Evolutionary conservation across 345 rosid genomes (phyloP).

Genomic region (Arabis hirsuta): DNA sequence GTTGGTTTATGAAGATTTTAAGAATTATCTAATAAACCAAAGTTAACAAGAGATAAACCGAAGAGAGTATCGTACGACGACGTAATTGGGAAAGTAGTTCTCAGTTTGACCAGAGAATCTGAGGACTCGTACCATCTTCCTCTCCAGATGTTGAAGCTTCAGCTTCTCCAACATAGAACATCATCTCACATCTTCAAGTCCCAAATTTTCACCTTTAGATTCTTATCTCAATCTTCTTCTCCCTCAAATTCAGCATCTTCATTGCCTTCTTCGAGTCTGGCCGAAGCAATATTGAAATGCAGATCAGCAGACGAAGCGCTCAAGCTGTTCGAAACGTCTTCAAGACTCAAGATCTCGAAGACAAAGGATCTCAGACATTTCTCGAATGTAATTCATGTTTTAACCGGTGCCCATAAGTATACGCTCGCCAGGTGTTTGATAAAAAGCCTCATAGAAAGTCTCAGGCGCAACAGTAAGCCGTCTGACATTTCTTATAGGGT

Average conservation of each 20-base stretch:
- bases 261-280: slow-evolving; percentile 38
- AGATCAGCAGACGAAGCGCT: slow-evolving; percentile 53
- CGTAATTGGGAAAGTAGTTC: neutral
- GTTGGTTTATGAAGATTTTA: too few species aligned
- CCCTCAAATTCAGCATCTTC: slow-evolving; percentile 29
- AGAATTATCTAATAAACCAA: neutral
- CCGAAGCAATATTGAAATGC: slow-evolving; percentile 50
- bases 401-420: slow-evolving; percentile 47
- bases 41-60: slow-evolving; percentile 21
- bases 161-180: slow-evolving; percentile 43
- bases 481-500: slow-evolving; percentile 38
- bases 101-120: slow-evolving; percentile 11
- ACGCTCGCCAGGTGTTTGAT: slow-evolving; percentile 66
- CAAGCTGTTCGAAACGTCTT: slow-evolving; percentile 43
- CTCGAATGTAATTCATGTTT: slow-evolving; percentile 45
- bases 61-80: slow-evolving; percentile 7
- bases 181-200: slow-evolving; percentile 4
- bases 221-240: slow-evolving; percentile 25
- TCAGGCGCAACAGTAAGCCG: slow-evolving; percentile 45
- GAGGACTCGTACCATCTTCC: neutral
- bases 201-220: slow-evolving; percentile 34
- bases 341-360: slow-evolving; percentile 34
- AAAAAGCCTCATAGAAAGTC: slow-evolving; percentile 55
- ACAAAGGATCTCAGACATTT: slow-evolving; percentile 43
- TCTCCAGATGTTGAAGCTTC: slow-evolving; percentile 54